These are phyloP conservation scores for Acanthamoeba lenticulata DNA, from an alignment of 208 protist genomes.

Conservation along the genomic window DNA sequence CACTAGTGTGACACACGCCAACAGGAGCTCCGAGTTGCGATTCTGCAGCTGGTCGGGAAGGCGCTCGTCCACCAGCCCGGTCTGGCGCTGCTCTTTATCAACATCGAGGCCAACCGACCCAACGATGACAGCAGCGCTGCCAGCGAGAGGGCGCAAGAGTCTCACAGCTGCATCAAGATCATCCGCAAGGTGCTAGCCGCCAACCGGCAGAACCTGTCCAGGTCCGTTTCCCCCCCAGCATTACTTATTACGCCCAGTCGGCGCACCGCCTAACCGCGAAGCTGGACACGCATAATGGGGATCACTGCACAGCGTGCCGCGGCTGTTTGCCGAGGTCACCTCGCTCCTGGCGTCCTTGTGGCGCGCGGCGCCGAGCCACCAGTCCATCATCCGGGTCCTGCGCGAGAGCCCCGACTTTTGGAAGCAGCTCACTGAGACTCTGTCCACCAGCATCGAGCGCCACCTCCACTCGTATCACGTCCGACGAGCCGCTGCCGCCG, in stretches of 20 bases:
- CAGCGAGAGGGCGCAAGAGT: not conserved
- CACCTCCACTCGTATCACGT: not conserved
- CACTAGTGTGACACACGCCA: not conserved
- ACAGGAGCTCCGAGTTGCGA: not conserved
- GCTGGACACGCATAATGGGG: not conserved
- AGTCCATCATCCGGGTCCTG: constrained; percentile 28
- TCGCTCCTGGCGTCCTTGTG: not conserved
- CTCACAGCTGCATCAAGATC: constrained; percentile 22
- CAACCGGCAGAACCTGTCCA: not conserved
- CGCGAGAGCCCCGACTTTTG: constrained; percentile 22
- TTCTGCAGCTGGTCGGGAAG: constrained; percentile 36
- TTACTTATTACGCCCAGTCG: not conserved
- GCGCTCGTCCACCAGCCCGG: constrained; percentile 19
- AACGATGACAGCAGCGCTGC: not conserved
- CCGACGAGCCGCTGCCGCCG: not conserved
- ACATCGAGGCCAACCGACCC: not conserved
- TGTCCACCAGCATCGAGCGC: not conserved
- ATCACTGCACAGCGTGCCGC: not conserved
- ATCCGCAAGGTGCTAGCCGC: not conserved
- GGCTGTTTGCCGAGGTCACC: not conserved
- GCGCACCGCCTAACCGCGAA: not conserved
- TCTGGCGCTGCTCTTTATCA: constrained; percentile 37
- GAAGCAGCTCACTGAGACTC: not conserved
- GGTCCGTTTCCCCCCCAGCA: not conserved
- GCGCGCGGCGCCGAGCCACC: constrained; percentile 4